These are phyloP conservation scores for Hypoxylon subgilvum DNA, from an alignment of 495 filamentous ascomycete species.

Conservation along the genomic window DNA sequence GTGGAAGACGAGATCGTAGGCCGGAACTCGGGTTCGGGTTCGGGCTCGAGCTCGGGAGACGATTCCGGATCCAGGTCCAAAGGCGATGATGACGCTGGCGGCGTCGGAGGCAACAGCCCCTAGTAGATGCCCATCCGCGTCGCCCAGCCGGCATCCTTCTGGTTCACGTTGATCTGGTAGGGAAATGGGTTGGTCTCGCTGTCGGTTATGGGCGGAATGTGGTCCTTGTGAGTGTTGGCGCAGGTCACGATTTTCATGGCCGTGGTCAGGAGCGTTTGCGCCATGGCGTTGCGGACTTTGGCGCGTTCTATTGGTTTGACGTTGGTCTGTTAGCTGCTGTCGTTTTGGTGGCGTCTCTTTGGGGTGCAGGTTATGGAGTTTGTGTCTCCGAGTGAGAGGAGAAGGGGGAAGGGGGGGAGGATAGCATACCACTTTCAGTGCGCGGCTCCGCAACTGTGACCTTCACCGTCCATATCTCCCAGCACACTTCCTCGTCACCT, in stretches of 20 bases:
- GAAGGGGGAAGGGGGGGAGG: conserved; percentile 8
- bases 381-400: too few species aligned
- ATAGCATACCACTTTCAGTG: conserved; percentile 80
- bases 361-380: too few species aligned
- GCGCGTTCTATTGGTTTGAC: conserved; percentile 67
- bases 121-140: conserved; percentile 79
- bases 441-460: conserved; percentile 87
- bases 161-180: conserved; percentile 87
- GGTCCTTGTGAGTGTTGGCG: conserved; percentile 88
- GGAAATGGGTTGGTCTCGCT: conserved; percentile 93
- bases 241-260: conserved; percentile 85
- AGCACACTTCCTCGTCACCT: conserved; percentile 88
- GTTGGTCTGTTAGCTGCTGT: not conserved
- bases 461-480: conserved; percentile 94
- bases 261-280: conserved; percentile 80
- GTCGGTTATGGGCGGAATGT: conserved; percentile 96
- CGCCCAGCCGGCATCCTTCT: conserved; percentile 77
- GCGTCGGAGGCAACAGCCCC: not conserved
- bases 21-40: not conserved
- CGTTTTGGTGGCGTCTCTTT: not conserved
- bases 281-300: conserved; percentile 87
- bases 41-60: not conserved
- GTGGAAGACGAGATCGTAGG: too few species aligned
- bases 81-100: not conserved
- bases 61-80: not conserved